Conservation (phyloP, 169 alveolate species). For the Toxoplasma gondii region DNA sequence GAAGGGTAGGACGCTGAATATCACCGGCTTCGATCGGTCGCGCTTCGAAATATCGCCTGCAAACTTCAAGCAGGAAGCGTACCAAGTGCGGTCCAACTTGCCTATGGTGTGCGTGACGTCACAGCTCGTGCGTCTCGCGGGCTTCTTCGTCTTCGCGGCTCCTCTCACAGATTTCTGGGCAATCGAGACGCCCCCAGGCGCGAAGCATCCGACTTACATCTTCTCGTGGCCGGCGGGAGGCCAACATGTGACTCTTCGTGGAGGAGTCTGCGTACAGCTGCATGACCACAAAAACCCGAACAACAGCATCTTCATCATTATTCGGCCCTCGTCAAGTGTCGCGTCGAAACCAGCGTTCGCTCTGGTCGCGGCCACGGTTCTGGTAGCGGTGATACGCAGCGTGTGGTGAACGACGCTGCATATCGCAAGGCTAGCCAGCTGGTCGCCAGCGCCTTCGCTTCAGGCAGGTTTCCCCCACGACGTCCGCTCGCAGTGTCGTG, state of each 20-base stretch:
- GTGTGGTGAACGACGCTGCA: neutral
- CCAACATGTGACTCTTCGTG: neutral
- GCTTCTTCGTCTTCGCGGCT: conserved; percentile 16
- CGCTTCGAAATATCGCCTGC: neutral
- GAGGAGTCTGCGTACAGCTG: neutral
- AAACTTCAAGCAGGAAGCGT: neutral
- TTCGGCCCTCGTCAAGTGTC: neutral
- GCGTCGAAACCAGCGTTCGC: neutral
- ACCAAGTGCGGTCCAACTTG: neutral
- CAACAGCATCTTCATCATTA: neutral
- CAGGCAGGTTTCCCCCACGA: too few species aligned
- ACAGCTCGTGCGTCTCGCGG: neutral
- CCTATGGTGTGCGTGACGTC: neutral
- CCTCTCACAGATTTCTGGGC: conserved; percentile 33
- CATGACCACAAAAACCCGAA: neutral
- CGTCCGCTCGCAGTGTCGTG: too few species aligned
- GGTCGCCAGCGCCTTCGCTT: too few species aligned
- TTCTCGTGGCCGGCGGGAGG: conserved; percentile 22
- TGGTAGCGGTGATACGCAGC: neutral
- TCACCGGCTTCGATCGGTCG: neutral
- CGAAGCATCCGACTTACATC: neutral
- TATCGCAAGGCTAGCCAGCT: too few species aligned
- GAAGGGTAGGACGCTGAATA: neutral
- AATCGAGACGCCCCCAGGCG: neutral
- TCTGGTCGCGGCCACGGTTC: neutral